Evolutionary conservation across 2,329 filamentous ascomycete genomes (phyloP).

Genomic region (Geosmithia morbida): DNA sequence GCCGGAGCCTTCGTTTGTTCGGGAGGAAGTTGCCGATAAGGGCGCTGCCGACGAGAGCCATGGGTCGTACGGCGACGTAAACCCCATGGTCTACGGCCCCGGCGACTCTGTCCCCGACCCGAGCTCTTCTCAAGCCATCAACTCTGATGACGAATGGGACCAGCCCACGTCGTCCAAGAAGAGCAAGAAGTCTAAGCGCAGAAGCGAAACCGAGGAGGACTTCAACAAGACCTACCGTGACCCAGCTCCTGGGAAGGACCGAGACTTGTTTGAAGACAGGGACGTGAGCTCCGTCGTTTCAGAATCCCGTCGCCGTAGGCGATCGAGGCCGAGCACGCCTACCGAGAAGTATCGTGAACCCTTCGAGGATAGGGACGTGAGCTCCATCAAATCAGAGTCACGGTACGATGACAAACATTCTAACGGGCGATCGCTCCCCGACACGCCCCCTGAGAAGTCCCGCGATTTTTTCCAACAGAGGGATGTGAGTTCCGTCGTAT

Average conservation of each 20-base stretch:
- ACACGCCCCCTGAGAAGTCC: neutral
- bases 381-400: constrained; percentile 33
- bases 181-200: constrained; percentile 23
- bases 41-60: constrained; percentile 21
- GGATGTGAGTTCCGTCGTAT: too few relatives aligned
- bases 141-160: constrained; percentile 5
- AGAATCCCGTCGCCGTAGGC: constrained; percentile 19
- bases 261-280: constrained; percentile 26
- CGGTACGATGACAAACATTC: constrained; percentile 13
- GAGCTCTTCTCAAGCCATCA: neutral
- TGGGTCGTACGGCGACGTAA: neutral
- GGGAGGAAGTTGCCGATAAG: constrained; percentile 15
- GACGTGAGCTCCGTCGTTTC: constrained; percentile 36
- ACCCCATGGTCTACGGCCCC: constrained; percentile 7
- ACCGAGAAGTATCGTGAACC: constrained; percentile 10
- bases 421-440: constrained; percentile 1
- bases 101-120: constrained; percentile 10
- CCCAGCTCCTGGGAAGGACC: constrained; percentile 4
- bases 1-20: constrained; percentile 7
- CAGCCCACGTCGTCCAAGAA: constrained; percentile 20
- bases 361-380: constrained; percentile 29
- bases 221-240: constrained; percentile 14
- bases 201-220: constrained; percentile 19
- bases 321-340: neutral
- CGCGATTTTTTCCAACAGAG: neutral